Percentiles rank a stretch among this genome's conserved stretches.
Evolutionary conservation across 225 moss, liverwort and hornwort genomes (phyloP).

Genomic region (Sphagnum contortum): DNA sequence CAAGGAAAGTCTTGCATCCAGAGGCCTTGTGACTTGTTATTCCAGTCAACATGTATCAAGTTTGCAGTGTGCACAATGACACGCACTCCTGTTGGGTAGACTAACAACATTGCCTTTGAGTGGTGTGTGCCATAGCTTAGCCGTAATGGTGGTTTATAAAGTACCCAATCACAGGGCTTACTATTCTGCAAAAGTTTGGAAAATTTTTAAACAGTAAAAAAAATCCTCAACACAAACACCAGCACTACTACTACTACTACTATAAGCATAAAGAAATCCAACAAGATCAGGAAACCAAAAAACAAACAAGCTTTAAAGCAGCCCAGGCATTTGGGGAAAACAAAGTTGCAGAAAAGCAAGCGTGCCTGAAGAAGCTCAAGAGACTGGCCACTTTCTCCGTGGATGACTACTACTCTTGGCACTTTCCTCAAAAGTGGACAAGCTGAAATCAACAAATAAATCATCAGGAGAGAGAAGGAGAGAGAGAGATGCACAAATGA

Average conservation of each 20-base stretch:
- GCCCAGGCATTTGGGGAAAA: too few relatives aligned
- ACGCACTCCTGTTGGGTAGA: constrained; percentile 81
- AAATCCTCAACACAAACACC: too few relatives aligned
- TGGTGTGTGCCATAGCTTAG: constrained; percentile 94
- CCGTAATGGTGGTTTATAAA: constrained; percentile 82
- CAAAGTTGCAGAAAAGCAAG: too few relatives aligned
- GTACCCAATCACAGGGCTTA: constrained; percentile 66
- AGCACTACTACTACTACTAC: too few relatives aligned
- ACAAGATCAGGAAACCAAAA: too few relatives aligned
- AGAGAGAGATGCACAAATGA: too few relatives aligned
- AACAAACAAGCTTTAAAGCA: too few relatives aligned
- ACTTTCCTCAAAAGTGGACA: constrained; percentile 63
- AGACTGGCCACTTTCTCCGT: constrained; percentile 82
- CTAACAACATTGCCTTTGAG: constrained; percentile 92
- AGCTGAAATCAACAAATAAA: constrained; percentile 23
- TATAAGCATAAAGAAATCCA: too few relatives aligned
- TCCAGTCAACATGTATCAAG: constrained; percentile 82
- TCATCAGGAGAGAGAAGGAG: too few relatives aligned
- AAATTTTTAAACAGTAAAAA: too few relatives aligned
- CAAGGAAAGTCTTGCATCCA: constrained; percentile 99
- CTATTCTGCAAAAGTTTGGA: constrained; percentile 29
- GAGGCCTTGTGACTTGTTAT: constrained; percentile 93
- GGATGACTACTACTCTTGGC: constrained; percentile 69
- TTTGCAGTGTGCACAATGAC: constrained; percentile 93
- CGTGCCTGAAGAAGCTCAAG: constrained; percentile 63